These are phyloP conservation scores for Claviceps paspali DNA, from an alignment of 2,329 filamentous ascomycete genomes.

Conservation along the genomic window DNA sequence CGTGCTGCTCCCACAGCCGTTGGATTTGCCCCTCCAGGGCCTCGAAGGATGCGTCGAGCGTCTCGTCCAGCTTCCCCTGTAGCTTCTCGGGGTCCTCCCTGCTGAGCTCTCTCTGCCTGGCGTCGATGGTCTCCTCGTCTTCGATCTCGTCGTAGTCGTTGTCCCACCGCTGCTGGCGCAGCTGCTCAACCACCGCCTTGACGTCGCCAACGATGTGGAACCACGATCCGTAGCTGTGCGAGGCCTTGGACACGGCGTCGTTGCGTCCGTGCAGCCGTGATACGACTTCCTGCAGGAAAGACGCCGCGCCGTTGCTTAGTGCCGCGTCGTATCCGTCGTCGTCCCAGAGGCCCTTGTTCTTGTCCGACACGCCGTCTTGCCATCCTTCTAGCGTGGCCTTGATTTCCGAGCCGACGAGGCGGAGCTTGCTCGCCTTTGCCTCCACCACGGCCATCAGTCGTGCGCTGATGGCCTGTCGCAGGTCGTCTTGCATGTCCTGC, in stretches of 20 bases:
- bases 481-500: slow-evolving; percentile 48
- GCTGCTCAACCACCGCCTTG: slow-evolving; percentile 43
- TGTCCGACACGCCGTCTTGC: slow-evolving; percentile 36
- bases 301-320: slow-evolving; percentile 45
- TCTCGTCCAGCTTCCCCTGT: slow-evolving; percentile 40
- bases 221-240: slow-evolving; percentile 57
- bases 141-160: slow-evolving; percentile 60
- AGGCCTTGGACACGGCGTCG: slow-evolving; percentile 45
- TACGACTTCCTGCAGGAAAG: slow-evolving; percentile 55
- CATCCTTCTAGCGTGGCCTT: slow-evolving; percentile 45
- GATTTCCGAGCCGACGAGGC: slow-evolving; percentile 49
- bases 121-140: slow-evolving; percentile 55
- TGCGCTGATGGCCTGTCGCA: slow-evolving; percentile 54
- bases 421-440: slow-evolving; percentile 46
- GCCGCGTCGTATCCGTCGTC: slow-evolving; percentile 47
- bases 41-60: slow-evolving; percentile 40
- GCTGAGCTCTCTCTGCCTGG: slow-evolving; percentile 51
- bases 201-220: slow-evolving; percentile 55
- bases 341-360: slow-evolving; percentile 51
- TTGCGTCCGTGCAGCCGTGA: slow-evolving; percentile 59
- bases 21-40: slow-evolving; percentile 41
- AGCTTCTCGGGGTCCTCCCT: slow-evolving; percentile 55
- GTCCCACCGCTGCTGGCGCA: slow-evolving; percentile 59
- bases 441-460: slow-evolving; percentile 50
- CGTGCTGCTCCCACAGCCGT: slow-evolving; percentile 31